These are phyloP conservation scores for Coemansia sp. DNA, from an alignment of 192 early-diverging fungal genomes.

Conservation along the genomic window DNA sequence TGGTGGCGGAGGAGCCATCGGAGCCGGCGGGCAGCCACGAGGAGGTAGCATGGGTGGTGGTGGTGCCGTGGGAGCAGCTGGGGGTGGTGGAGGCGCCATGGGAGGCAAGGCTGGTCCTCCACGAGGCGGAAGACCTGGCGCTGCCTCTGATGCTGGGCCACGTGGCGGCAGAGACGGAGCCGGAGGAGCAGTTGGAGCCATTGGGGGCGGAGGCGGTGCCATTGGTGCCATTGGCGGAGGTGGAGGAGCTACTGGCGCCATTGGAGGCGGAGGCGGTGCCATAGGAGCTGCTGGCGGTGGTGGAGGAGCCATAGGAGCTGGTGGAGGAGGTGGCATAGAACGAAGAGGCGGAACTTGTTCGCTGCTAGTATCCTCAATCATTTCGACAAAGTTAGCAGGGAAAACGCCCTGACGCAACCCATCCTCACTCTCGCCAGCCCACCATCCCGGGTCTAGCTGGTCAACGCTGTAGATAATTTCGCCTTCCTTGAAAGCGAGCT, in stretches of 20 bases:
- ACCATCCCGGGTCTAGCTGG: slow-evolving; percentile 90
- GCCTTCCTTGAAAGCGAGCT: slow-evolving; percentile 82
- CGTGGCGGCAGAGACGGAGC: slow-evolving; percentile 11
- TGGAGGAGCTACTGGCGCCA: background rate
- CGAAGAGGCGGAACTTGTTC: background rate
- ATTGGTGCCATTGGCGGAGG: slow-evolving; percentile 14
- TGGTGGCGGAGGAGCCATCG: slow-evolving; percentile 11
- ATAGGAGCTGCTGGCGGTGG: background rate
- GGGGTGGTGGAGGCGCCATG: slow-evolving; percentile 15
- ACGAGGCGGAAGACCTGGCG: slow-evolving; percentile 17
- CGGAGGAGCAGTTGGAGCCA: slow-evolving; percentile 24
- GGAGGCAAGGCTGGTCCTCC: slow-evolving; percentile 5
- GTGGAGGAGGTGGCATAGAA: slow-evolving; percentile 8
- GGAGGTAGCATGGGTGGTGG: slow-evolving; percentile 24
- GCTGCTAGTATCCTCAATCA: slow-evolving; percentile 47
- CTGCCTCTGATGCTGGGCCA: slow-evolving; percentile 8
- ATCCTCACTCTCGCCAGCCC: slow-evolving; percentile 80
- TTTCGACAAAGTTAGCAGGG: slow-evolving; percentile 73
- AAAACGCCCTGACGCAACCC: slow-evolving; percentile 79
- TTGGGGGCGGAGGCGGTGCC: slow-evolving; percentile 23
- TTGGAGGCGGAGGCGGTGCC: background rate
- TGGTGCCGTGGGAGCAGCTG: slow-evolving; percentile 5
- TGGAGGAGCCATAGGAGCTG: slow-evolving; percentile 4
- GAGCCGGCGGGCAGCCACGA: slow-evolving; percentile 12
- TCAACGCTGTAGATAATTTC: slow-evolving; percentile 80